Base-by-base conservation (phyloP, 2,329 filamentous ascomycete genomes). In the Fusarium anguioides region DNA sequence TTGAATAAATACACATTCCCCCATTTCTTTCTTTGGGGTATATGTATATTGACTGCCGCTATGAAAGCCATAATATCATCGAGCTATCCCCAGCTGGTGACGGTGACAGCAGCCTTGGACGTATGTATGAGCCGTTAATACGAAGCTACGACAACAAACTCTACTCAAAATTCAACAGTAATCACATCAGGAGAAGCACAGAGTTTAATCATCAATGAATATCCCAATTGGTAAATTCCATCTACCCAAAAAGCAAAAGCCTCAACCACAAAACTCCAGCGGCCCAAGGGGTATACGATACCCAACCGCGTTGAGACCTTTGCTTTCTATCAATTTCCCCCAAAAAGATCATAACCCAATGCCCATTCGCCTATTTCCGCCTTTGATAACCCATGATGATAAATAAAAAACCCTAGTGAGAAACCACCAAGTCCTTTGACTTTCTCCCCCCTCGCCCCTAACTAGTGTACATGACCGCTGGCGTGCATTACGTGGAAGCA, bases 321-420 rank as follows among this genome's bases (percentile, higher is more conserved):
- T 63, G 64, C 64, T 67, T 61, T 67, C 63, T 67, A 67, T n/a
- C 45, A 51, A 66, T 44, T 37, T 37, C 50, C 55, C 52, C 5
- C 27, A 39, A 54, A 47, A 36, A 57, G 21, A 31, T 29, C 15
- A 31, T 11, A 31, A 10, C 29, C 37, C 50, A 12, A 50, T 45
- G 37, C 55, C 60, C 27, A 17, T 63, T 63, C 60, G 60, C 60
- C 60, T 44, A 17, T 46, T 26, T 36, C 59, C 12, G 10, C 20
- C 20, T 21, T 33, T 6, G n/a, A 27, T 29, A 29, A 6, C 9
- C 24, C 35, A 27, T 50, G 15, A 27, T 41, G 58, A 49, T 40
- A 9, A 56, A 29, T 12, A 29, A 6, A 27, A 27, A 27, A 21
- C n/a, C 26, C 33, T 39, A 17, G 14, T 37, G 41, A 26, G 20